Base-by-base conservation (phyloP, 2,329 filamentous ascomycete genomes). In the Diaporthe sp. region DNA sequence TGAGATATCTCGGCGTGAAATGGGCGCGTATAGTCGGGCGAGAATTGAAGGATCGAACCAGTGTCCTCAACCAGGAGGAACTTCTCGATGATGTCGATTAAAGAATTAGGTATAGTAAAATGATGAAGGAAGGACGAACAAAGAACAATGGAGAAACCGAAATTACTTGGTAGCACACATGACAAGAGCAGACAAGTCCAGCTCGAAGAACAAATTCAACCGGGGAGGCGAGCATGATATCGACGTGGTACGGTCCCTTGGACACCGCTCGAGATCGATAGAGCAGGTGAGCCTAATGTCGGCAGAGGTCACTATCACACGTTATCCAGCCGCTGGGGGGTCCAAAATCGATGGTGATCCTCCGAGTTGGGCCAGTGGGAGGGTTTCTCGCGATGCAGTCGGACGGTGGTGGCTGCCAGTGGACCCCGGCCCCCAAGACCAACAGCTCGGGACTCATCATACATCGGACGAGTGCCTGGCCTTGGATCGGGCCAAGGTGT, bases 271-370 rank as follows among this genome's bases (percentile, higher is more conserved):
- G 25, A 42, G n/a, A 64, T 50, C 28, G 54, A 13, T 7, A 17
- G 13, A 35, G 45, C n/a, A 64, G 13, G 25, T 42, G 68, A 60
- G 35, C 45, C 74, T 72, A 25, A 73, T 74, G 68, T 54, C 74
- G 68, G 72, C 72, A 72, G 54, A 68, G 35, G 61, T 76, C 74
- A 76, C 74, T 74, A 76, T 76, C 74, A 76, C 74, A 76, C 74
- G 33, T 17, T 57, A 66, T 60, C 72, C 72, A 76, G 72, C 72
- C 68, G 74, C 74, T 73, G 68, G 66, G 9, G 42, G 22, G 60
- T 10, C 72, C 72, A 61, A 61, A n/a, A 13, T 47, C 30, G n/a
- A 71, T 54, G 54, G 45, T 61, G 35, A 66, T 57, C 58, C 52
- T 38, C 35, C 40, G 28, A 3, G 8, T 35, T 57, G 35, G n/a